These are phyloP conservation scores for Diaporthe ilicicola DNA, from an alignment of 2,329 filamentous ascomycete species.

Conservation along the genomic window DNA sequence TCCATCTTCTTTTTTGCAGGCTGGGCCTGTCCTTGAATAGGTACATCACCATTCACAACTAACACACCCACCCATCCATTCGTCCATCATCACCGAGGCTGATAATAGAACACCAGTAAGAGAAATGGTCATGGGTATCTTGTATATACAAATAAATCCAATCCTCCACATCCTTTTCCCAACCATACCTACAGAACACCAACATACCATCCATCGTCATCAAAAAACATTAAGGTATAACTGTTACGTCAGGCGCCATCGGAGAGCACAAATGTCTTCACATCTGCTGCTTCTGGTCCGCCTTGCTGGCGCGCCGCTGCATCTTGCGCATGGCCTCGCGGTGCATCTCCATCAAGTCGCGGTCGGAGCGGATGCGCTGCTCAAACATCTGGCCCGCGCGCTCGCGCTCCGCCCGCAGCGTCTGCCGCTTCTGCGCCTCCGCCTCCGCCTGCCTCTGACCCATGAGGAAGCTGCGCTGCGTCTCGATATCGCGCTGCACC, in stretches of 20 bases:
- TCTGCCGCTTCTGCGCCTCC: slow-evolving; percentile 66
- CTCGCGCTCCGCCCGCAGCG: slow-evolving; percentile 65
- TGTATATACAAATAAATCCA: slow-evolving; percentile 1
- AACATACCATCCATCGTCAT: not conserved
- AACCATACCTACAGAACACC: not conserved
- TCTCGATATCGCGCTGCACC: slow-evolving; percentile 59
- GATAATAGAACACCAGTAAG: not conserved
- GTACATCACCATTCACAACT: not conserved
- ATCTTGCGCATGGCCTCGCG: slow-evolving; percentile 81
- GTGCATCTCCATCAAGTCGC: slow-evolving; percentile 79
- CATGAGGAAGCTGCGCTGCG: slow-evolving; percentile 64
- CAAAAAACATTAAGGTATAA: slow-evolving; percentile 27
- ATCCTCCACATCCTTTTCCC: not conserved
- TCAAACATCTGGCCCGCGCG: slow-evolving; percentile 72
- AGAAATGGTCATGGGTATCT: slow-evolving; percentile 26
- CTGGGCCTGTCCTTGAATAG: not conserved
- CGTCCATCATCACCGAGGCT: not conserved
- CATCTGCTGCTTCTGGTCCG: slow-evolving; percentile 3
- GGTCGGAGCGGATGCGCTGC: slow-evolving; percentile 74
- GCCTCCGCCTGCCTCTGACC: slow-evolving; percentile 70
- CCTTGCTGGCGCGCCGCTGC: slow-evolving; percentile 61
- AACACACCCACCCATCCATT: not conserved
- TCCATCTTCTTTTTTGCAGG: not conserved
- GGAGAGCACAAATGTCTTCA: not conserved
- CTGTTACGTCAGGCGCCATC: not conserved